Evolutionary conservation across 306 rosid species (phyloP).

Genomic region (Pyrus betulifolia): DNA sequence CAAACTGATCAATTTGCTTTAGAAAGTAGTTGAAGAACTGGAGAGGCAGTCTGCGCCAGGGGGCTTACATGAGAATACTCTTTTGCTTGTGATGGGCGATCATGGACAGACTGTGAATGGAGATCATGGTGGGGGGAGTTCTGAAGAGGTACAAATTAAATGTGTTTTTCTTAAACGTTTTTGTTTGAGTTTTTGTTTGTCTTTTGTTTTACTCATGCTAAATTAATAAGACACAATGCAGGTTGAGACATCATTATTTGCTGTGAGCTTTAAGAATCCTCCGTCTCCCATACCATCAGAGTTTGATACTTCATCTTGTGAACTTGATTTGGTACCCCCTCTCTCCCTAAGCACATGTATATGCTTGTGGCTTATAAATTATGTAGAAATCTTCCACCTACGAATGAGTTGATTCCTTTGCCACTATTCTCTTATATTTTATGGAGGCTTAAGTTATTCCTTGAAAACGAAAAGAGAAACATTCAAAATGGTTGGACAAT

Average conservation of each 20-base stretch:
- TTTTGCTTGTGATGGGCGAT: conserved; percentile 97
- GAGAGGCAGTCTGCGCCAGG: conserved; percentile 71
- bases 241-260: conserved; percentile 89
- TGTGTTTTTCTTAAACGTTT: background rate
- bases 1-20: conserved; percentile 28
- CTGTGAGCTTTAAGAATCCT: conserved; percentile 72
- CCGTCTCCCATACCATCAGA: conserved; percentile 37
- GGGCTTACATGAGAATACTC: conserved; percentile 78
- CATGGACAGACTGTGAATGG: conserved; percentile 98
- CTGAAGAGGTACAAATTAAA: conserved; percentile 65
- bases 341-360: background rate
- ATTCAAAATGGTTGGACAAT: background rate
- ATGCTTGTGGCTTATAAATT: conserved; percentile 10
- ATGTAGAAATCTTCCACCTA: background rate
- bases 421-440: background rate
- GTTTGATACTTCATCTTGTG: conserved; percentile 45
- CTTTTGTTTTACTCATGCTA: conserved; percentile 10
- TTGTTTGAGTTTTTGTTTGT: background rate
- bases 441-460: background rate
- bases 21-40: conserved; percentile 77
- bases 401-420: background rate
- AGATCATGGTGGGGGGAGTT: conserved; percentile 97
- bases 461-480: background rate
- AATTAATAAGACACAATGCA: conserved; percentile 27
- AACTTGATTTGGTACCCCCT: conserved; percentile 57